Percentiles rank a stretch among this genome's conserved stretches.
These are phyloP conservation scores for Graphium sp. DNA, from an alignment of 2,329 filamentous ascomycete species.

Conservation along the genomic window DNA sequence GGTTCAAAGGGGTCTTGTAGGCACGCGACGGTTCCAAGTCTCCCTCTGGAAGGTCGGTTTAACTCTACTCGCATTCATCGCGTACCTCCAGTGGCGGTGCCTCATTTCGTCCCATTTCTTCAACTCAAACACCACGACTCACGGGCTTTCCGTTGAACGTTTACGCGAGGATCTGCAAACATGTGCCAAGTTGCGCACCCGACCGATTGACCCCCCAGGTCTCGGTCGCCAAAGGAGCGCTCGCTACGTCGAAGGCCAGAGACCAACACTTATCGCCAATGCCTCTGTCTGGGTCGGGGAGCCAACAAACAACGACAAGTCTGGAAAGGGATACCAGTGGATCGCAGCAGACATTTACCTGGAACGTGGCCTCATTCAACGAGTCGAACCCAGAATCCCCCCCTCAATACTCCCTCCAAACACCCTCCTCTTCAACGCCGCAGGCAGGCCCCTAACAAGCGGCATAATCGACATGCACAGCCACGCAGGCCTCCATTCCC, in stretches of 20 bases:
- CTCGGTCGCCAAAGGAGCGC: conserved; percentile 40
- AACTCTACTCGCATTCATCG: conserved; percentile 30
- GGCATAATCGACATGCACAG: conserved; percentile 61
- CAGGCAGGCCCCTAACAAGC: conserved; percentile 43
- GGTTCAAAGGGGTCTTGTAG: no score
- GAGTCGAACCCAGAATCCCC: conserved; percentile 26
- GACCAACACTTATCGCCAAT: conserved; percentile 46
- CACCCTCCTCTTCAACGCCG: conserved; percentile 32
- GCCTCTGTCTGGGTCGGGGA: conserved; percentile 52
- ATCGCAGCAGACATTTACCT: conserved; percentile 40
- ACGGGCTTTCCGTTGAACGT: conserved; percentile 29
- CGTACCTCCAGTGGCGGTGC: conserved; percentile 28
- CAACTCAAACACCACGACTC: conserved; percentile 8
- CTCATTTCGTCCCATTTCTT: conserved; percentile 14
- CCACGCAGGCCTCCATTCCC: conserved; percentile 41
- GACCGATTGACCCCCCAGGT: conserved; percentile 37
- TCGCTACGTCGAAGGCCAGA: conserved; percentile 39
- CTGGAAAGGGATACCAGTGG: conserved; percentile 45
- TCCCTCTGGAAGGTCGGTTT: conserved; percentile 25
- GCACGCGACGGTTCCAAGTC: no score
- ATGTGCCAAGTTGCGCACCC: conserved; percentile 35
- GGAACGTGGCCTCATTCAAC: conserved; percentile 42
- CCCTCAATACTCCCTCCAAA: neutral
- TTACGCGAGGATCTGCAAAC: conserved; percentile 35
- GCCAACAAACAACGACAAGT: conserved; percentile 37